phyloP scores from a whole-genome alignment of 2,329 filamentous ascomycete species.

The Dactylonectria macrodidyma region DNA sequence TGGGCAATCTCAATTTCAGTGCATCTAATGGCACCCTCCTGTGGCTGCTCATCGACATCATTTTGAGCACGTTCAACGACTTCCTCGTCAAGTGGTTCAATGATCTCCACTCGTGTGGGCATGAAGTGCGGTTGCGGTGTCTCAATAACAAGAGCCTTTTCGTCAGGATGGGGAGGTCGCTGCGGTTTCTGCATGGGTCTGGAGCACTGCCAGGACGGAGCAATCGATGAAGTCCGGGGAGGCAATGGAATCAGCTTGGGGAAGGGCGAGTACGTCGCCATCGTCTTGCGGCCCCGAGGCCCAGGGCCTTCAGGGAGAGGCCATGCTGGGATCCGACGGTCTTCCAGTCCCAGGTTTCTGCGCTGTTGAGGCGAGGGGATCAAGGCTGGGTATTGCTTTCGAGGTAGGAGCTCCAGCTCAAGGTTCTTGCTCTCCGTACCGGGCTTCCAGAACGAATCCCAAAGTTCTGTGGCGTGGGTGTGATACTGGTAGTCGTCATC shows the following conservation, averaged over 20 bases:
- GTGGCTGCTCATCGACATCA: constrained; percentile 30
- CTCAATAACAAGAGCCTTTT: constrained; percentile 11
- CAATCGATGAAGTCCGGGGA: constrained; percentile 47
- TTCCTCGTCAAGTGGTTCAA: neutral
- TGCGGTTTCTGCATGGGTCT: constrained; percentile 44
- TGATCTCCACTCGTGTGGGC: neutral
- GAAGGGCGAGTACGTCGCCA: constrained; percentile 59
- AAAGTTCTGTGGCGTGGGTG: constrained; percentile 61
- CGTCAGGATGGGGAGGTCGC: constrained; percentile 50
- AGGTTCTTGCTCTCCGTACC: constrained; percentile 33
- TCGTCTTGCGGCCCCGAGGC: constrained; percentile 42
- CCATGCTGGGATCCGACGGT: constrained; percentile 46
- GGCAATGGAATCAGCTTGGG: constrained; percentile 56
- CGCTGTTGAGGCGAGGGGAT: constrained; percentile 50
- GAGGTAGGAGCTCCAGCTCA: constrained; percentile 32
- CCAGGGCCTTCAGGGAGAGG: constrained; percentile 45
- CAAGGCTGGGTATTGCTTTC: constrained; percentile 52
- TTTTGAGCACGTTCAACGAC: neutral
- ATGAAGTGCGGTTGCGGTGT: neutral
- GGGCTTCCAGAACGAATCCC: constrained; percentile 66
- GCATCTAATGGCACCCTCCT: constrained; percentile 7
- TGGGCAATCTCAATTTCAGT: neutral
- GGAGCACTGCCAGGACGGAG: constrained; percentile 50
- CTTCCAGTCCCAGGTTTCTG: constrained; percentile 38
- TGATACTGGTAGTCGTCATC: constrained; percentile 68